phyloP scores from a whole-genome alignment of 805 yeast genomes.

The Brettanomyces sp. region DNA sequence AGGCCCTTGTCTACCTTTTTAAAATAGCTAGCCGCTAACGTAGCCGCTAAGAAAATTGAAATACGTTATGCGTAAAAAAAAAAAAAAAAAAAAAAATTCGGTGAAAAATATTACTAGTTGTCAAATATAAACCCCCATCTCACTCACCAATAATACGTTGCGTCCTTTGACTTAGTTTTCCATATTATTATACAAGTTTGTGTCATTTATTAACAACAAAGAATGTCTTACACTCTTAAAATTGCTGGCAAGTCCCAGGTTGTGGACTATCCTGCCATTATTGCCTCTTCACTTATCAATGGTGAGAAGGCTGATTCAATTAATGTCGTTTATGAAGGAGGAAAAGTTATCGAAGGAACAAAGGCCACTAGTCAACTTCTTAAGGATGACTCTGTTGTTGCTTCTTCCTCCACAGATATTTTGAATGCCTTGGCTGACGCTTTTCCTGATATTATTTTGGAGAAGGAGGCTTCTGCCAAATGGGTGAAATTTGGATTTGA shows the following conservation, averaged over 20 bases:
- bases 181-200: neutral
- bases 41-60: no score
- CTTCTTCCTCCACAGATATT: constrained; percentile 33
- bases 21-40: no score
- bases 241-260: constrained; percentile 82
- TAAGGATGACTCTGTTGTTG: constrained; percentile 33
- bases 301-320: constrained; percentile 40
- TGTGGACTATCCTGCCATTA: constrained; percentile 69
- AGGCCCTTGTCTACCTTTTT: no score
- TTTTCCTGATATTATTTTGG: constrained; percentile 38
- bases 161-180: neutral
- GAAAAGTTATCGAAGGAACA: constrained; percentile 45
- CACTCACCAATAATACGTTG: neutral
- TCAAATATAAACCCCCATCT: neutral
- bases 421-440: constrained; percentile 41
- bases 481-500: constrained; percentile 65
- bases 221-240: constrained; percentile 40
- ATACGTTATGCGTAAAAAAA: neutral
- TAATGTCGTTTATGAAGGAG: constrained; percentile 61
- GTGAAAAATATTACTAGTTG: neutral
- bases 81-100: neutral
- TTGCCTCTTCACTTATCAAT: constrained; percentile 72
- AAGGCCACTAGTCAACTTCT: constrained; percentile 31
- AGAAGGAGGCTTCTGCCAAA: constrained; percentile 32
- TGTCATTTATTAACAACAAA: neutral